A percentile compares a stretch with the other conserved stretches of the same genome.
phyloP scores from a whole-genome alignment of 2,329 filamentous ascomycete genomes.

The Pyrenophora graminea region DNA sequence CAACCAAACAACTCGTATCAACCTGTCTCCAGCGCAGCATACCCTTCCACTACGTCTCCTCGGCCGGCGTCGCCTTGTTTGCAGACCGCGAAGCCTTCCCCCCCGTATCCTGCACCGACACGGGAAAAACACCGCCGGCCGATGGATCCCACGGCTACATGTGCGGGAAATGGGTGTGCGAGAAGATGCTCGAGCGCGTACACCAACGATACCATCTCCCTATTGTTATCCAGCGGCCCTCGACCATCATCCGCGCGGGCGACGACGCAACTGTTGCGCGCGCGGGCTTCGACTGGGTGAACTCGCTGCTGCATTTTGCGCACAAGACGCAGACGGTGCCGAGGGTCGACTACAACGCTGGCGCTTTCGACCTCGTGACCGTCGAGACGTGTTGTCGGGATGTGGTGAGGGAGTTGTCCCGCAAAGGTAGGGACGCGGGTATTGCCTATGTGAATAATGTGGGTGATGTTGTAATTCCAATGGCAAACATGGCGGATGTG shows the following conservation, averaged over 20 bases:
- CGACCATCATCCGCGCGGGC: conserved; percentile 4
- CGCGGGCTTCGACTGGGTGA: conserved; percentile 1
- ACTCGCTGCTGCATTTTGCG: conserved; percentile 4
- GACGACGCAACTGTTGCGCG: not conserved
- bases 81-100: not conserved
- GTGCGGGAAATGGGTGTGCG: conserved; percentile 48
- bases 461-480: not conserved
- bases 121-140: conserved; percentile 22
- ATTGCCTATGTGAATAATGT: not conserved
- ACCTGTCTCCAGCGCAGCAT: not conserved
- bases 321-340: not conserved
- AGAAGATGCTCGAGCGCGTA: conserved; percentile 42
- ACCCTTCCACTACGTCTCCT: not conserved
- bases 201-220: not conserved
- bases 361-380: conserved; percentile 1
- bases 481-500: not conserved
- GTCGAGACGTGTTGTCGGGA: not conserved
- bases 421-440: not conserved
- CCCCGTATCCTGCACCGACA: not conserved
- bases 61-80: conserved; percentile 5
- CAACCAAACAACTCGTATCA: conserved; percentile 5
- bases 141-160: conserved; percentile 44
- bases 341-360: not conserved
- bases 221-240: conserved; percentile 9
- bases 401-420: not conserved